Evolutionary conservation across 2,329 filamentous ascomycete genomes (phyloP).

Genomic region (Diaporthe citrichinensis): DNA sequence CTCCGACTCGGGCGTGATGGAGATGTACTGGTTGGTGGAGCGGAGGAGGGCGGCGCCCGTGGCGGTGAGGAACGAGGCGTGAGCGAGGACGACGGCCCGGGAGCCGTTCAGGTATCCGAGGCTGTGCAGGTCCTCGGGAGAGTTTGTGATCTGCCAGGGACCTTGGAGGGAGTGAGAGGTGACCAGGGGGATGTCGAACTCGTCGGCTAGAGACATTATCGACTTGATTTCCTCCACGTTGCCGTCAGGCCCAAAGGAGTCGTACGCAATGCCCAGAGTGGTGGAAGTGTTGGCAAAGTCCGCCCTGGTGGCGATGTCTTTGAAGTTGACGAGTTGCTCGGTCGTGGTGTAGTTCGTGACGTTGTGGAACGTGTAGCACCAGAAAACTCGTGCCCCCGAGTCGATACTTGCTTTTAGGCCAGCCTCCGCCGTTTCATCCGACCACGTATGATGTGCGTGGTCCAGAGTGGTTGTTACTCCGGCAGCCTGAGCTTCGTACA

Average conservation of each 20-base stretch:
- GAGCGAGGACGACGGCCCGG: constrained; percentile 66
- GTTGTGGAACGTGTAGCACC: constrained; percentile 59
- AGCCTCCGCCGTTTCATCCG: constrained; percentile 56
- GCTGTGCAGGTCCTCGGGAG: constrained; percentile 54
- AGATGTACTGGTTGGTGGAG: constrained; percentile 65
- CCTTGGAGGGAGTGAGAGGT: constrained; percentile 60
- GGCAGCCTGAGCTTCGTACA: constrained; percentile 65
- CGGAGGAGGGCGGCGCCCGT: constrained; percentile 59
- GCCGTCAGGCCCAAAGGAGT: constrained; percentile 49
- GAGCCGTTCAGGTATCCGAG: constrained; percentile 58
- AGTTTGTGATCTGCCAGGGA: constrained; percentile 56
- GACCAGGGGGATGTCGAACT: constrained; percentile 57
- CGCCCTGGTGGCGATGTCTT: constrained; percentile 51
- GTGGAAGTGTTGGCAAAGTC: constrained; percentile 49
- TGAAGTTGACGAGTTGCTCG: constrained; percentile 57
- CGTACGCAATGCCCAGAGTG: constrained; percentile 59
- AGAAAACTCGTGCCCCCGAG: constrained; percentile 64
- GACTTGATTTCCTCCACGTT: constrained; percentile 48
- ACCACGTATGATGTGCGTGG: constrained; percentile 66
- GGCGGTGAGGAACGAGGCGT: constrained; percentile 61
- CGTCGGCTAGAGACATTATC: constrained; percentile 50
- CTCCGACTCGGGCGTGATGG: constrained; percentile 71
- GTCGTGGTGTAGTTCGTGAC: constrained; percentile 50
- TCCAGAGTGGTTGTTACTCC: constrained; percentile 68
- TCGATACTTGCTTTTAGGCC: constrained; percentile 62